Base-by-base conservation (phyloP, 495 filamentous ascomycete genomes). In the Neurospora sp. region DNA sequence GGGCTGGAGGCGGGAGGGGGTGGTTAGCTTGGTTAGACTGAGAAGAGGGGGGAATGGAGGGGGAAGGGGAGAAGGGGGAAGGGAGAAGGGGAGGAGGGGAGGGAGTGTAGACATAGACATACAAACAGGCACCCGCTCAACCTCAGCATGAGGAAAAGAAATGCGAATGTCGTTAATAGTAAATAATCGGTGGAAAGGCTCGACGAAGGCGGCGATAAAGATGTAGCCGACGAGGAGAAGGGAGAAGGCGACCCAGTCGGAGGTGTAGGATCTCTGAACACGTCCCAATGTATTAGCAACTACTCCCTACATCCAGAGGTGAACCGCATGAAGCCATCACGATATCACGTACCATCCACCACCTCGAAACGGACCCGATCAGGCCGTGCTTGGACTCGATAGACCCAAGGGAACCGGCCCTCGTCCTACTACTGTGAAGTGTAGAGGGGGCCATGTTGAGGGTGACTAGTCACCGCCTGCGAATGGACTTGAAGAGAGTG, bases 181-280 rank as follows among this genome's bases (percentile, higher is more conserved):
- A 78, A 94, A 94, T 84, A 92, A 87, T 79, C 90, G 94, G 78
- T 97, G 94, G 80, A 98, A 99, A 3, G 96, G 96, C 73, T 90
- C 89, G 76, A 91, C 83, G 71, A 95, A 86, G 71, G 91, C 80
- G 82, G 91, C 86, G 22, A 94, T 85, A 39, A 93, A 71, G 16
- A 92, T 72, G 81, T 92, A 96, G 59, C 85, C 88, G 18, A 83
- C 82, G 9, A 91, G 74, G 20, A 99, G 85, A 39, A 93, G 76
- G 3, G 85, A 85, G 69, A 98, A 86, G 38, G 92, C 94, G 53
- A 97, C 78, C 81, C 95, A 97, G 80, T 99, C 96, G 10, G 92
- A 87, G 16, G 91, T 90, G 82, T 97, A 97, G 1, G 93, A 92
- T 79, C 88, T 90, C 89, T 42, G 40, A 31, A 31, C 31, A 31